Evolutionary conservation across 257 asterid genomes (phyloP), one percentile per base, ranked within the genome.

Genomic region (Fraxinus americana): DNA sequence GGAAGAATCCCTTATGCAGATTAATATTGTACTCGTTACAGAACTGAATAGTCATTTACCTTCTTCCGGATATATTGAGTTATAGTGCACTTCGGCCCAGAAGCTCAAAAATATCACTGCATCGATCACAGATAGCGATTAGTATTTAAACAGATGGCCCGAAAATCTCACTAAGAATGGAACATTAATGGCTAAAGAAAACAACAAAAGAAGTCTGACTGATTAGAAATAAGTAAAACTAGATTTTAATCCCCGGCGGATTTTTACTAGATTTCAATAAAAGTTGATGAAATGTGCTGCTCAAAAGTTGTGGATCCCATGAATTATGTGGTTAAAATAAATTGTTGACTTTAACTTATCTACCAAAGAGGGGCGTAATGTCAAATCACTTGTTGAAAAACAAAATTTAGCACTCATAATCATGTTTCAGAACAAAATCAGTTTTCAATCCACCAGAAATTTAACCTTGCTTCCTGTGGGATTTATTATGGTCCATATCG

Each of bases 11-110:
- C 59, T 48, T 16, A n/a, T 14, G 59, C 59, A 48, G 21, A 48
- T 48, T 45, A 14, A 16, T 48, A 48, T 48, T 38, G 8, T 52
- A 12, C 7, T n/a, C 34, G n/a, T 30, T 14, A 21, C 4, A 69
- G 48, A 70, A 34, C 27, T 48, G 10, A 29, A 50, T 43, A 67
- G 35, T 59, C 17, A 29, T 39, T 85, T 85, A 91, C 98, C 98
- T 88, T 88, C 98, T 17, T 82, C 74, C 13, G 97, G 97, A 81
- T 92, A 90, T 67, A 94, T 90, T 38, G 98, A 90, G 80, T 94
- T 94, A 65, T 94, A 94, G 77, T 94, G 98, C 79, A 94, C 97
- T 86, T 94, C 97, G 0, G 98, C 94, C 97, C 97, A 94, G 85
- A 92, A 94, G 92, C 98, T 94, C 90, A 94, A 88, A 85, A 81